Base-by-base conservation (phyloP, 1,284 basidiomycete genomes). In the Moesziomyces parantarcticus region DNA sequence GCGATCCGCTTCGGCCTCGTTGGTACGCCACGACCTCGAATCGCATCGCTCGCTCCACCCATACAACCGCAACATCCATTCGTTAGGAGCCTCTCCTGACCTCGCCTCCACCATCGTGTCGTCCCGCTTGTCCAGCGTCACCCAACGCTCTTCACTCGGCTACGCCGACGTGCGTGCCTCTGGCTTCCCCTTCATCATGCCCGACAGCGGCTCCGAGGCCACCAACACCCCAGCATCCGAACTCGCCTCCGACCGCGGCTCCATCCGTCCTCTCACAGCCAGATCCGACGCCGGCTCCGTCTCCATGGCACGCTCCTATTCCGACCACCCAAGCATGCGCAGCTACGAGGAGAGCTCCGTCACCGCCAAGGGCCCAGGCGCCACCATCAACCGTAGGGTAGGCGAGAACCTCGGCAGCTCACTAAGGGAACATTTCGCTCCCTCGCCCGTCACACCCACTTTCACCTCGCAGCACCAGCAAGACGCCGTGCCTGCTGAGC, bases 121-220 rank as follows among this genome's bases (percentile, higher is more conserved):
- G 51, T 48, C 50, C n/a, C 46, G 40, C 13, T 29, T 43, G 42
- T 43, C 44, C 10, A 50, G 7, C 58, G 39, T 14, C 21, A 50
- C 47, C 25, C 50, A 53, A 49, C 55, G 63, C 48, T 45, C 51
- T 39, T 59, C 63, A 63, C 59, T 72, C 55, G 69, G 59, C 40
- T 59, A 50, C 63, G 58, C 63, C 55, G 54, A 66, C 47, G 63
- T 72, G 23, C 58, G 69, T 23, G 46, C 63, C 36, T 52, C 59
- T 40, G 69, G 69, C n/a, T 72, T 72, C 18, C 69, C 69, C 29
- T 72, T 72, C 49, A 63, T 72, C 56, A 66, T 66, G 69, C 63
- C 69, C 25, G 69, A 72, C 16, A 72, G 63, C 50, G 69, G 49
- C 9, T 66, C 69, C 40, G 69, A 72, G 32, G 45, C 48, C 16